phyloP scores from a whole-genome alignment of 345 rosid species.

The Mallotus nudiflorus region DNA sequence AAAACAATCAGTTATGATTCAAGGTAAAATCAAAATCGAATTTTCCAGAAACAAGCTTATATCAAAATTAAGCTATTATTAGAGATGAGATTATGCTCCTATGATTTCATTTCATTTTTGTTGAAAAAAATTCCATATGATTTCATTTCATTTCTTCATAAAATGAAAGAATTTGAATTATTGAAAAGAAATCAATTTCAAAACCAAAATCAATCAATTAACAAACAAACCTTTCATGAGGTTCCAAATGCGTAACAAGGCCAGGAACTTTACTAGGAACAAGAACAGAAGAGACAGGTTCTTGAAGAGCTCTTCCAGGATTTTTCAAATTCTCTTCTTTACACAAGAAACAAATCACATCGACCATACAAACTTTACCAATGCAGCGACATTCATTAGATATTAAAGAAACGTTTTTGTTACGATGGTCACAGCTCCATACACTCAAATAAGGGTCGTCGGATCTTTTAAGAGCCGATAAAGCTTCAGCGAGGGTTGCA shows the following conservation, averaged over 20 bases:
- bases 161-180: not conserved
- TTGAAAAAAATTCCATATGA: no score
- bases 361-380: conserved; percentile 68
- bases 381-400: conserved; percentile 46
- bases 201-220: not conserved
- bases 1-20: conserved; percentile 3
- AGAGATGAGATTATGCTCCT: not conserved
- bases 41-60: not conserved
- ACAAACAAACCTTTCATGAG: conserved; percentile 44
- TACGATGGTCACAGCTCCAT: conserved; percentile 46
- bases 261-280: conserved; percentile 34
- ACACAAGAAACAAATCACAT: conserved; percentile 56
- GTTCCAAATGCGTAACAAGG: conserved; percentile 51
- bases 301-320: conserved; percentile 44
- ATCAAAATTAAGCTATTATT: not conserved
- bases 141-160: no score
- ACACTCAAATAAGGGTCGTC: conserved; percentile 50
- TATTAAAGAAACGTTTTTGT: not conserved
- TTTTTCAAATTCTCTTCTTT: conserved; percentile 46
- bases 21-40: not conserved
- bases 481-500: conserved; percentile 63
- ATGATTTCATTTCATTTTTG: no score
- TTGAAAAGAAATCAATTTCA: not conserved
- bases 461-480: conserved; percentile 40
- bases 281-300: conserved; percentile 38